Evolutionary conservation across 352 stramenopile species (phyloP).

Genomic region (Globisporangium carolinianum): DNA sequence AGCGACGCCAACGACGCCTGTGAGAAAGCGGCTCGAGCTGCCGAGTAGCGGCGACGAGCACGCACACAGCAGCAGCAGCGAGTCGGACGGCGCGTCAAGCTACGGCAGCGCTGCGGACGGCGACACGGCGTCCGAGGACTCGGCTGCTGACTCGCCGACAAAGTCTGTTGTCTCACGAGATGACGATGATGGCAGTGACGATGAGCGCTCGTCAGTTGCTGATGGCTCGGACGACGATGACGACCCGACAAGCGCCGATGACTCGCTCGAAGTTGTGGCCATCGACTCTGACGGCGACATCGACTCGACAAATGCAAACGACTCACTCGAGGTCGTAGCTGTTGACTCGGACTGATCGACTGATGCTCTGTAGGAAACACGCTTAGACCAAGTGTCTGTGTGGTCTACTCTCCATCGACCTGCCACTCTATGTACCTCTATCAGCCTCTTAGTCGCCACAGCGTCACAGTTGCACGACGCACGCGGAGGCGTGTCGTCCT

Average conservation of each 20-base stretch:
- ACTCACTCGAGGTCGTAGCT: constrained; percentile 1
- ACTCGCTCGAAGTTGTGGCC: not conserved
- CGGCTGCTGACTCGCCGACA: not conserved
- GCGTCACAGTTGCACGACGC: constrained; percentile 6
- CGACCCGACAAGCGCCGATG: not conserved
- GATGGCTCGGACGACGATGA: not conserved
- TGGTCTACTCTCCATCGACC: not conserved
- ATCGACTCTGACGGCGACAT: not conserved
- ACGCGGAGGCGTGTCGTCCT: not conserved
- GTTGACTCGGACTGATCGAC: not conserved
- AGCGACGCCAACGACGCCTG: not conserved
- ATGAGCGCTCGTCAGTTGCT: not conserved
- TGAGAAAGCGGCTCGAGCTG: not conserved
- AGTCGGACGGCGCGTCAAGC: constrained; percentile 2
- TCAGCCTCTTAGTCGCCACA: not conserved
- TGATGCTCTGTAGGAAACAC: not conserved
- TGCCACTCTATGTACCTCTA: not conserved
- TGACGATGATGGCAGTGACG: not conserved
- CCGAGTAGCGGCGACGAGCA: not conserved
- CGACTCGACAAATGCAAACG: not conserved
- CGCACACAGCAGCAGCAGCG: constrained; percentile 1
- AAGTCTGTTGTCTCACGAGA: not conserved
- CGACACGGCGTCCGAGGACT: not conserved
- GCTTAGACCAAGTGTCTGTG: not conserved
- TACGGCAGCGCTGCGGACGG: constrained; percentile 8